Evolutionary conservation across 768 basidiomycete species (phyloP), one percentile per base, ranked within the genome.

Genomic region (Tephrocybe sp.): DNA sequence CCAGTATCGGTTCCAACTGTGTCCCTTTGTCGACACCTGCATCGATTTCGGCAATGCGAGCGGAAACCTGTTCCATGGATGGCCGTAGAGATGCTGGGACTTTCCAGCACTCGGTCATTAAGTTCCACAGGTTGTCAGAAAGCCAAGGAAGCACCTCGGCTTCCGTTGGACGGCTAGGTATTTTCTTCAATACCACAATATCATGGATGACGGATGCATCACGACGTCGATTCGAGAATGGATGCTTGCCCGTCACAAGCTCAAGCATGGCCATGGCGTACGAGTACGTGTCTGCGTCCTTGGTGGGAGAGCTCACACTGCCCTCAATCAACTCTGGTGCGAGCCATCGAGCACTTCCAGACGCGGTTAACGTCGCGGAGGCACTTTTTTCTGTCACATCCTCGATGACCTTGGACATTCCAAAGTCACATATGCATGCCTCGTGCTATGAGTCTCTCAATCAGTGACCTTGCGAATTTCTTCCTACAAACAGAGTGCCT

Each of bases 241-340:
- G 84, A 30, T 61, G 61, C 58, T 77, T 72, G 23, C 69, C 70
- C 4, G 83, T 83, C 25, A 80, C 59, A 42, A 83, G 72, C 55
- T 84, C 83, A 21, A 84, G 68, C 27, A 79, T 69, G 11, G 78
- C 71, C 83, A 84, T 84, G 10, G 74, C 77, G 46, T 74, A 84
- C 3, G 80, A 78, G 53, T 83, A 84, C 0, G 75, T 66, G 56
- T 84, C 83, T 11, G 76, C 71, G 37, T 67, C 65, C 59, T 65
- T 73, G 9, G 78, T 79, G 0, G 75, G 74, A 33, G 66, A 64
- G 34, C 61, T 53, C 10, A 69, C 64, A 8, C 66, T 69, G n/a
- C 72, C 74, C 15, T 73, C 65, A 42, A 76, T 76, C 42, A 83
- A 64, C 57, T 84, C 82, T 1, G 83, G 84, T 7, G 83, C 80